Conservation (phyloP, 345 rosid genomes). For the Gossypium turneri region DNA sequence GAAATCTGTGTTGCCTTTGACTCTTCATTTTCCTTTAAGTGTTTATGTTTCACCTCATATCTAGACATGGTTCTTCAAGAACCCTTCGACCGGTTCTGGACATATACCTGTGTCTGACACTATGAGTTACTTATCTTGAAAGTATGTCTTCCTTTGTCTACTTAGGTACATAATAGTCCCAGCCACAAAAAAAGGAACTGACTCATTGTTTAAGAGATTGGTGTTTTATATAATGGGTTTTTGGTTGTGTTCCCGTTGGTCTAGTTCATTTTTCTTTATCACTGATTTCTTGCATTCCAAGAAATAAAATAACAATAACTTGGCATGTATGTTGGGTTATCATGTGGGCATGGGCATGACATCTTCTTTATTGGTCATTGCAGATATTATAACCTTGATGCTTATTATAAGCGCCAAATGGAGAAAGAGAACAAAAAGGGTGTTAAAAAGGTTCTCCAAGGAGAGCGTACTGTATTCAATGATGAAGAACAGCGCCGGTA, state of each 20-base stretch:
- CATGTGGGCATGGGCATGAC: neutral
- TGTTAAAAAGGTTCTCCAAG: slow-evolving; percentile 44
- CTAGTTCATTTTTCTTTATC: neutral
- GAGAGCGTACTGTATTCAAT: slow-evolving; percentile 84
- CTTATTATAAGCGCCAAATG: slow-evolving; percentile 65
- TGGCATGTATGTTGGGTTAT: neutral
- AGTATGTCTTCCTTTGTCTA: neutral
- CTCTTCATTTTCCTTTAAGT: neutral
- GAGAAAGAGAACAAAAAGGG: slow-evolving; percentile 71
- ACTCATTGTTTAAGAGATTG: neutral
- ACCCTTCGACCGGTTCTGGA: neutral
- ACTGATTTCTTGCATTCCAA: neutral
- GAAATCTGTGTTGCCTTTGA: neutral
- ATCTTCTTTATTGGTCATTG: slow-evolving; percentile 18
- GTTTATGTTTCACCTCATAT: neutral
- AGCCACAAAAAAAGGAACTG: neutral
- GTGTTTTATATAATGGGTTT: neutral
- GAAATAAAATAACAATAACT: neutral
- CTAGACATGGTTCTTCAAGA: neutral
- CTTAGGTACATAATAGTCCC: neutral
- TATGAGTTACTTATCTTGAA: neutral
- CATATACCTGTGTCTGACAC: neutral
- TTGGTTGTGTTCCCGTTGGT: neutral
- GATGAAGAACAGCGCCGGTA: slow-evolving; percentile 97
- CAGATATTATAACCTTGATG: slow-evolving; percentile 89